A percentile compares a stretch with the other conserved stretches of the same genome.
Evolutionary conservation across 352 stramenopile species (phyloP).

Genomic region (Globisporangium abappressorium): DNA sequence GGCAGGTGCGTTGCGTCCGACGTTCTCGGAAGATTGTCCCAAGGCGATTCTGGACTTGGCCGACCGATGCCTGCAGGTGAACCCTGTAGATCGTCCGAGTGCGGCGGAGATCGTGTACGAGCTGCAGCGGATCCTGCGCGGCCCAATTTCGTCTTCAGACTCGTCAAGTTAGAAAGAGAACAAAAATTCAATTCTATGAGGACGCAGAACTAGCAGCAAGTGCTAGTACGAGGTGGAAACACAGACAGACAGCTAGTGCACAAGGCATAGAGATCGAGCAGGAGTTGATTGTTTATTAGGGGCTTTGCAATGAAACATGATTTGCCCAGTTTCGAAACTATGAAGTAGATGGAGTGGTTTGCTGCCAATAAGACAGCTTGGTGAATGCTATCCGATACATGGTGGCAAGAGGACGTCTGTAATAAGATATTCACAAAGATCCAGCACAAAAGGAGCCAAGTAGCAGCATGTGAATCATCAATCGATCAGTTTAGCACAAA

Average conservation of each 20-base stretch:
- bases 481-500: too few species aligned
- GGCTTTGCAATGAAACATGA: neutral
- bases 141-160: neutral
- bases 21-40: constrained; percentile 30
- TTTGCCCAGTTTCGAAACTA: neutral
- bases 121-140: constrained; percentile 16
- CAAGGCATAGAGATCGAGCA: neutral
- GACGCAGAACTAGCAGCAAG: neutral
- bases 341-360: neutral
- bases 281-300: neutral
- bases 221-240: neutral
- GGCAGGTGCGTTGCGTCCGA: constrained; percentile 29
- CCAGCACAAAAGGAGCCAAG: neutral
- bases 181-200: neutral
- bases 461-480: neutral
- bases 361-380: neutral
- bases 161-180: constrained; percentile 3
- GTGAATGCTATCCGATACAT: neutral
- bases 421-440: neutral
- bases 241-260: neutral
- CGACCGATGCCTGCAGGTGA: constrained; percentile 26
- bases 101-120: constrained; percentile 25
- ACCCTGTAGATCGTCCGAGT: constrained; percentile 27
- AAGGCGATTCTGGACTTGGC: constrained; percentile 31
- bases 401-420: neutral